These are phyloP conservation scores for Apiospora kogelbergensis DNA, from an alignment of 2,329 filamentous ascomycete genomes.

Conservation along the genomic window DNA sequence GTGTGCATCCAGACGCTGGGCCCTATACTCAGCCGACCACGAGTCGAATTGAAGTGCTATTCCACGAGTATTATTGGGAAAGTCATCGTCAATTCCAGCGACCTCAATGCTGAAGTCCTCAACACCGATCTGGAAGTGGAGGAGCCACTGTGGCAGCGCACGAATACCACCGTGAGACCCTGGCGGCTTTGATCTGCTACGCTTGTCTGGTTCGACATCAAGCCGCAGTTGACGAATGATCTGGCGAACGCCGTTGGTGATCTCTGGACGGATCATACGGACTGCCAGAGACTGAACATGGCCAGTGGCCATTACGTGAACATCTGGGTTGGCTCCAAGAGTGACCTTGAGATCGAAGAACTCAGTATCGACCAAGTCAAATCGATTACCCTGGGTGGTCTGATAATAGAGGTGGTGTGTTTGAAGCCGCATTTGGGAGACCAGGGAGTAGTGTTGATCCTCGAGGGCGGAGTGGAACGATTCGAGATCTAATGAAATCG, in stretches of 20 bases:
- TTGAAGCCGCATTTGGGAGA: conserved; percentile 78
- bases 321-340: conserved; percentile 79
- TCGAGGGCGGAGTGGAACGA: conserved; percentile 89
- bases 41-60: conserved; percentile 84
- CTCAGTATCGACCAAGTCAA: conserved; percentile 86
- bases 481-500: conserved; percentile 87
- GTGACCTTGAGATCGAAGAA: conserved; percentile 84
- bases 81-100: conserved; percentile 80
- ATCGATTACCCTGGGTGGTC: conserved; percentile 76
- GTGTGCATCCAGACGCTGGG: conserved; percentile 67
- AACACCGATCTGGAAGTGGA: conserved; percentile 81
- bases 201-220: conserved; percentile 65
- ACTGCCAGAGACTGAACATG: conserved; percentile 84
- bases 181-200: conserved; percentile 45
- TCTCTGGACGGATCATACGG: conserved; percentile 88
- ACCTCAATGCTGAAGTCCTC: conserved; percentile 89
- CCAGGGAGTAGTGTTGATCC: conserved; percentile 83
- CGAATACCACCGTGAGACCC: conserved; percentile 70
- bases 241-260: conserved; percentile 87
- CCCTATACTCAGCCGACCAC: conserved; percentile 86
- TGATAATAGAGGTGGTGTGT: conserved; percentile 94
- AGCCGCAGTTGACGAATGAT: conserved; percentile 82
- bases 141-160: conserved; percentile 78
- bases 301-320: conserved; percentile 77
- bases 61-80: conserved; percentile 80